These are phyloP conservation scores for Copromyces sp. DNA, from an alignment of 495 filamentous ascomycete species.

Conservation along the genomic window DNA sequence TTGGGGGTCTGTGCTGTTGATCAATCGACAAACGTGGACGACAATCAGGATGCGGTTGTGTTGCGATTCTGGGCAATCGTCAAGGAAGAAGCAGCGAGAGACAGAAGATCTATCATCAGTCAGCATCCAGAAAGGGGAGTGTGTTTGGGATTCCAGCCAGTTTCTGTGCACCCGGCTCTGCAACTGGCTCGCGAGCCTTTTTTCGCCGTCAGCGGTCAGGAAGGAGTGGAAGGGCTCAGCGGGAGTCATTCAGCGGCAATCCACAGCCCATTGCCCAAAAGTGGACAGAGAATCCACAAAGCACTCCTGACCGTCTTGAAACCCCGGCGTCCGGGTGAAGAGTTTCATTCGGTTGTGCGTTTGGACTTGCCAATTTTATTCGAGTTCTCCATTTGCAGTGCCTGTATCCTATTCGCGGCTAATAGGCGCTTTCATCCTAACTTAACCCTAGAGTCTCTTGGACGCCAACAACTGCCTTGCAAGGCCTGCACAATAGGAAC, in stretches of 20 bases:
- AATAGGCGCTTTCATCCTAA: background rate
- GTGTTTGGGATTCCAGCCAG: background rate
- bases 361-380: background rate
- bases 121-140: background rate
- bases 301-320: background rate
- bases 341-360: background rate
- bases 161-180: background rate
- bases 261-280: background rate
- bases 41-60: background rate
- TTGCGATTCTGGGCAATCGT: background rate
- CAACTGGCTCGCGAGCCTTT: background rate
- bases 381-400: background rate
- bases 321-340: background rate
- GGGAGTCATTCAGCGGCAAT: background rate
- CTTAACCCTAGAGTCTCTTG: background rate
- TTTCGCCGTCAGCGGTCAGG: background rate
- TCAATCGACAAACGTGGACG: background rate
- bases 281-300: background rate
- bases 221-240: background rate
- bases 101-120: background rate
- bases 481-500: background rate
- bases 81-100: background rate
- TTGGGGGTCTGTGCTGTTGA: background rate
- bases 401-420: background rate
- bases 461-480: background rate